Percentiles rank a stretch among this genome's conserved stretches.
These are phyloP conservation scores for Iberis pinnata DNA, from an alignment of 345 rosid species.

Conservation along the genomic window DNA sequence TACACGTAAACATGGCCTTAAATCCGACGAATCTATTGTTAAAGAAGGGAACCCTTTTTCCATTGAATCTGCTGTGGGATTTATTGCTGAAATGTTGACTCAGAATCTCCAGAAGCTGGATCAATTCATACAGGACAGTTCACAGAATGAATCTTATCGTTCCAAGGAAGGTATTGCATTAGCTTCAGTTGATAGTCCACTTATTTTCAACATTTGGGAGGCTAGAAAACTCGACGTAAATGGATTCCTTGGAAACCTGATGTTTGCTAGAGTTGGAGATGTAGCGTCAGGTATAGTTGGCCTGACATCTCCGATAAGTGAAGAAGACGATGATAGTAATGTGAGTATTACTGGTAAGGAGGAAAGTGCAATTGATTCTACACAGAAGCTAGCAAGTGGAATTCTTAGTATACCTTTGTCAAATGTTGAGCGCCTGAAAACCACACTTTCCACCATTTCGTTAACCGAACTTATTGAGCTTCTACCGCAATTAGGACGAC, in stretches of 20 bases:
- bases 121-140: slow-evolving; percentile 37
- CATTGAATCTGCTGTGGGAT: slow-evolving; percentile 48
- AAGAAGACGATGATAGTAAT: slow-evolving; percentile 47
- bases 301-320: slow-evolving; percentile 51
- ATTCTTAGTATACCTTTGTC: slow-evolving; percentile 78
- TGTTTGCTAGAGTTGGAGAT: slow-evolving; percentile 89
- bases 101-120: slow-evolving; percentile 67
- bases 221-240: slow-evolving; percentile 67
- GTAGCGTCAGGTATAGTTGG: slow-evolving; percentile 73
- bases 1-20: slow-evolving; percentile 24
- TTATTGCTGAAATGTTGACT: slow-evolving; percentile 45
- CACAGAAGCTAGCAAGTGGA: slow-evolving; percentile 70
- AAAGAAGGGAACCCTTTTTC: slow-evolving; percentile 40
- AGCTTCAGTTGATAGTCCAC: slow-evolving; percentile 43
- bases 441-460: slow-evolving; percentile 73
- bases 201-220: slow-evolving; percentile 60
- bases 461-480: slow-evolving; percentile 84
- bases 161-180: slow-evolving; percentile 23
- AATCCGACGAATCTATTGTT: slow-evolving; percentile 14
- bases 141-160: slow-evolving; percentile 24
- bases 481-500: slow-evolving; percentile 63
- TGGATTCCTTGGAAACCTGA: slow-evolving; percentile 72
- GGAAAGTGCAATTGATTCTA: slow-evolving; percentile 47
- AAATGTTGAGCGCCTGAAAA: slow-evolving; percentile 81
- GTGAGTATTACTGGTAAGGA: slow-evolving; percentile 38